phyloP scores from a whole-genome alignment of 306 rosid species.

The Pachyrhizus erosus region DNA sequence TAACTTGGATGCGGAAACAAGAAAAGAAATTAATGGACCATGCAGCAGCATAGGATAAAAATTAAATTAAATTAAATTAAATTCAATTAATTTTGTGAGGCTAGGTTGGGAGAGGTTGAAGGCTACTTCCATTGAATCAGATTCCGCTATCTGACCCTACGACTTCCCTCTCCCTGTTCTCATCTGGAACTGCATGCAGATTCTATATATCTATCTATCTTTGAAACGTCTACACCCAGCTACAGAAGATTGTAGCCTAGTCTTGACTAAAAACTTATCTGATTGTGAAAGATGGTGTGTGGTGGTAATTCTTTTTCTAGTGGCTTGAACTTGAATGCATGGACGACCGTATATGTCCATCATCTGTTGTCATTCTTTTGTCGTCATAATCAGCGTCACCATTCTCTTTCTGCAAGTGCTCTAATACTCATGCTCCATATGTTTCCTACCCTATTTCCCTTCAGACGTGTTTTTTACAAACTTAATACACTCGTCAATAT shows the following conservation, averaged over 20 bases:
- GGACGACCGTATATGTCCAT: constrained; percentile 18
- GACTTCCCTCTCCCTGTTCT: not conserved
- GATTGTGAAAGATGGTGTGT: constrained; percentile 10
- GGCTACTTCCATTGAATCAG: constrained; percentile 49
- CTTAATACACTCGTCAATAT: not conserved
- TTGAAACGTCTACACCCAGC: constrained; percentile 39
- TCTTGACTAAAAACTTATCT: not conserved
- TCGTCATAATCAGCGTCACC: constrained; percentile 23
- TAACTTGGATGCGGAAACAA: constrained; percentile 60
- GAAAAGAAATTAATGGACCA: constrained; percentile 46
- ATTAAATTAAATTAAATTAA: too few relatives aligned
- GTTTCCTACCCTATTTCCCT: not conserved
- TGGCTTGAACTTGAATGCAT: constrained; percentile 36
- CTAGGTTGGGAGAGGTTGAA: constrained; percentile 20
- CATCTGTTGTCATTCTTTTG: not conserved
- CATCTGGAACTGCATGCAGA: constrained; percentile 40
- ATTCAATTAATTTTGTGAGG: constrained; percentile 13
- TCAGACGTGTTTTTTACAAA: not conserved
- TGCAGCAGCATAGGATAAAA: constrained; percentile 9
- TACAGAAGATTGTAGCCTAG: constrained; percentile 34
- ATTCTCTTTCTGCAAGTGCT: constrained; percentile 4
- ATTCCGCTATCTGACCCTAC: constrained; percentile 39
- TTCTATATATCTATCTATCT: constrained; percentile 3
- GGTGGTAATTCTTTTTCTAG: not conserved
- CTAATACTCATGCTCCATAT: too few relatives aligned